Base-by-base conservation (phyloP, 345 rosid genomes). In the Raphanus sativus region DNA sequence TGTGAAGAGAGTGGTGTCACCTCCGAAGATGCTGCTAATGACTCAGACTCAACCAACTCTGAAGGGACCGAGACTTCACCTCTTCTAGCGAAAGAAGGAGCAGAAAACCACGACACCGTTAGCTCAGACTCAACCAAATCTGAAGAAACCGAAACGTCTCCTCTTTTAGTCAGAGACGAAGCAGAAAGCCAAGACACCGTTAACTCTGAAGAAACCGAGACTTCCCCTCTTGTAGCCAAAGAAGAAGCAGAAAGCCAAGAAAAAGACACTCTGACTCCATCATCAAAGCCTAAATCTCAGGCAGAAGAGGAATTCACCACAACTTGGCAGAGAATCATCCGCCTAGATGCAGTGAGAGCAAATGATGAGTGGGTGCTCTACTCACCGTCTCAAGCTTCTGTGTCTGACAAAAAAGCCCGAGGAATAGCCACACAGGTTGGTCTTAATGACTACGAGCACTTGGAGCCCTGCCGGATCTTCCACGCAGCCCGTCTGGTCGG, bases 241-340 rank as follows among this genome's bases (percentile, higher is more conserved):
- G 86, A 82, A 48, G 83, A 67, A 66, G 71, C 54, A 1, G 90
- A 81, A 75, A 77, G 81, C 75, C 70, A 76, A 73, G 77, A 75
- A 15, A 81, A 73, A 45, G 88, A 73, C 65, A 78, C 33, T 71
- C 67, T 62, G 0, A 68, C 87, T 59, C 65, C 80, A 29, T 67
- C 81, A 25, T 56, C 83, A 60, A 83, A 73, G 50, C 42, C 83
- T 61, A 80, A 81, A 71, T 28, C 73, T 48, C 79, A 67, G 55
- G 76, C 75, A 12, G 91, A 86, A 8, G 98, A 94, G 81, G 91
- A 90, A 82, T 94, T 92, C 70, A 70, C 80, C 38, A 87, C 76
- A 4, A 77, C 93, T n/a, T 94, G 95, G 98, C 97, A 89, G 84
- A 88, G 91, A 82, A 94, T 92, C 65, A 92, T 94, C 70, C 92